Evolutionary conservation across 2,329 filamentous ascomycete genomes (phyloP), one percentile per base, ranked within the genome.

Genomic region (Beauveria asiatica): DNA sequence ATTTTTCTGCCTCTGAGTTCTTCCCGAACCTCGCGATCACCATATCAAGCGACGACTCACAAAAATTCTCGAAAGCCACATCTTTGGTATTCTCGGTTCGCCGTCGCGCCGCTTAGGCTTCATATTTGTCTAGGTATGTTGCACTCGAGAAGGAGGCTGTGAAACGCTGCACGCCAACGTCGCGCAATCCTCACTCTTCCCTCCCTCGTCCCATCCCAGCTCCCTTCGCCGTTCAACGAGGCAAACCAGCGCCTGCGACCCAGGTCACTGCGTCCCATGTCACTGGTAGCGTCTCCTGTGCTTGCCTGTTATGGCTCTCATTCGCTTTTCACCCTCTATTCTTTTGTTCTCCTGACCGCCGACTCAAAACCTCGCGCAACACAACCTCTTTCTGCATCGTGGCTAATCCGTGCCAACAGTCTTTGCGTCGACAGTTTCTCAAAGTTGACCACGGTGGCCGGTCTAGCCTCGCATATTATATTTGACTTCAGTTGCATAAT

Each of bases 71-170:
- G 39, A 16, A 27, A 41, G 49, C 54, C 57, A 42, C 42, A 33
- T 46, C 37, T 41, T 46, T 6, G 33, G 11, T 11, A n/a, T 54
- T 25, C 13, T 49, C 5, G 5, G 8, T 21, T 16, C 16, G n/a
- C 11, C 44, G 45, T n/a, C 21, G 21, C 45, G 11, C 21, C 25
- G 2, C 8, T 25, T 25, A 7, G 19, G 27, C 39, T 45, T 25
- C 17, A 42, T 19, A 16, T 19, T 39, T 44, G 30, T 44, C 19
- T 44, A 61, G 60, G 60, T 61, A 61, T 42, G 60, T 23, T 49
- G 30, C 42, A 16, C 39, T 23, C 3, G 17, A 25, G 17, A 25
- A 2, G 5, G 2, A 51, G 25, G 13, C 16, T 5, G 39, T 11
- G 41, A 30, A n/a, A 30, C 23, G n/a, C n/a, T 30, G 23, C 30